A percentile compares a stretch with the other conserved stretches of the same genome.
Evolutionary conservation across 306 rosid species (phyloP).

Genomic region (Senna tora): DNA sequence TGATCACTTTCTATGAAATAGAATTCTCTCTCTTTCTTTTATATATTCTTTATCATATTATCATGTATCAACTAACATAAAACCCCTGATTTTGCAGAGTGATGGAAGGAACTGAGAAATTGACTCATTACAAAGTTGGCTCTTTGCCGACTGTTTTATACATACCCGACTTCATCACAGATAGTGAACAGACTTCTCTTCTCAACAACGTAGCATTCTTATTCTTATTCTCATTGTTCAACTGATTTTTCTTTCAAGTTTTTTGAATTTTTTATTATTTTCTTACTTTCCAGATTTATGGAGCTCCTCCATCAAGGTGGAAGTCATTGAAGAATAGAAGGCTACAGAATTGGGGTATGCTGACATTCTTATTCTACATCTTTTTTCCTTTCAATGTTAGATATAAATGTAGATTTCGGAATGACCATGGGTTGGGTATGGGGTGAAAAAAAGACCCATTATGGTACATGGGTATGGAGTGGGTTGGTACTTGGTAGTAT

Average conservation of each 20-base stretch:
- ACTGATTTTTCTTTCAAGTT: background rate
- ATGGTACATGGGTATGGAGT: background rate
- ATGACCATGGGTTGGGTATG: background rate
- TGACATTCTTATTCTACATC: background rate
- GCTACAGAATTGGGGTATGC: slow-evolving; percentile 90
- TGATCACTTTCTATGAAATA: too few relatives aligned
- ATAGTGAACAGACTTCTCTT: slow-evolving; percentile 53
- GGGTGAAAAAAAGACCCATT: background rate
- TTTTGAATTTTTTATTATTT: background rate
- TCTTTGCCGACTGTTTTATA: slow-evolving; percentile 64
- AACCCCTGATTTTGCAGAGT: slow-evolving; percentile 41
- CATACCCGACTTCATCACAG: slow-evolving; percentile 68
- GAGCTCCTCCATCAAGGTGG: slow-evolving; percentile 78
- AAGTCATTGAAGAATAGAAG: slow-evolving; percentile 81
- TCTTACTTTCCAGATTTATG: slow-evolving; percentile 57
- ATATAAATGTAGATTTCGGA: background rate
- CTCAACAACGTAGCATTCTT: slow-evolving; percentile 55
- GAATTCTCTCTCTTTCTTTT: background rate
- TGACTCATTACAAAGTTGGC: slow-evolving; percentile 60
- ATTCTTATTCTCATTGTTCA: slow-evolving; percentile 5
- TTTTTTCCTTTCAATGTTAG: slow-evolving; percentile 4
- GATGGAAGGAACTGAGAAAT: slow-evolving; percentile 51
- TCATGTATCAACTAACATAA: background rate
- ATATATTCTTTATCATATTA: background rate
- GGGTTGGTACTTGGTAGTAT: background rate